These are phyloP conservation scores for Cucurbita argyrosperma DNA, from an alignment of 306 rosid species.

Conservation along the genomic window DNA sequence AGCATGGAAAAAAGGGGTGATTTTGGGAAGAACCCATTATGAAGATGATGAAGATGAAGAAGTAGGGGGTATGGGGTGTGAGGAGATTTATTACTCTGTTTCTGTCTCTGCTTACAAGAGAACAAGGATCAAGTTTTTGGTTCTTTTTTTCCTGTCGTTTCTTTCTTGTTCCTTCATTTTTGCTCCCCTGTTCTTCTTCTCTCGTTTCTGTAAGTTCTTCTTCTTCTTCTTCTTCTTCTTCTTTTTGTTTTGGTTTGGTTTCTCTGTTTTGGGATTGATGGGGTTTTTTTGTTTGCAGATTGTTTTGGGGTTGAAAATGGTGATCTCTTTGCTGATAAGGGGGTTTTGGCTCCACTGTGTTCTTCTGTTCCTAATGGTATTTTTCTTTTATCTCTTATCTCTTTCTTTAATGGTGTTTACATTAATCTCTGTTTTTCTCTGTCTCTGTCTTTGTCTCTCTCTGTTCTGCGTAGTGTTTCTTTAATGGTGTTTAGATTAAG, in stretches of 20 bases:
- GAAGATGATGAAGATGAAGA: neutral
- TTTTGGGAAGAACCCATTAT: neutral
- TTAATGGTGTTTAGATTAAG: too few relatives aligned
- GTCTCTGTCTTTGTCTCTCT: too few relatives aligned
- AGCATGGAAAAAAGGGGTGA: constrained; percentile 5
- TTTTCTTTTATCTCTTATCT: neutral
- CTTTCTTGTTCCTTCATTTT: constrained; percentile 41
- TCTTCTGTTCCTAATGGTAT: constrained; percentile 51
- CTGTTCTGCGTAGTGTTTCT: too few relatives aligned
- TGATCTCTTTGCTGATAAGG: constrained; percentile 15
- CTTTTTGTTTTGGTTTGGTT: neutral
- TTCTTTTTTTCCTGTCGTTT: constrained; percentile 40
- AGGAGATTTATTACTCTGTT: constrained; percentile 5
- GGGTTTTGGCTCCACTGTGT: constrained; percentile 28
- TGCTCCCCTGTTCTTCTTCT: constrained; percentile 40
- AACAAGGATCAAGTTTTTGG: constrained; percentile 40
- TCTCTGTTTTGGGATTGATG: neutral
- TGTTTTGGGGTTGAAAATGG: constrained; percentile 26
- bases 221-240: neutral
- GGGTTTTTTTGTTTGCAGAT: constrained; percentile 19
- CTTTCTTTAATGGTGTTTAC: neutral
- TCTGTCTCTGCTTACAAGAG: constrained; percentile 29
- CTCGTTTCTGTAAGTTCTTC: constrained; percentile 16
- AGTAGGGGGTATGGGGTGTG: constrained; percentile 32
- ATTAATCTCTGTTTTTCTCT: neutral